A percentile compares a stretch with the other conserved stretches of the same genome.
Conservation (phyloP, 371 early-diverging fungal genomes). For the Mortierella sp. region DNA sequence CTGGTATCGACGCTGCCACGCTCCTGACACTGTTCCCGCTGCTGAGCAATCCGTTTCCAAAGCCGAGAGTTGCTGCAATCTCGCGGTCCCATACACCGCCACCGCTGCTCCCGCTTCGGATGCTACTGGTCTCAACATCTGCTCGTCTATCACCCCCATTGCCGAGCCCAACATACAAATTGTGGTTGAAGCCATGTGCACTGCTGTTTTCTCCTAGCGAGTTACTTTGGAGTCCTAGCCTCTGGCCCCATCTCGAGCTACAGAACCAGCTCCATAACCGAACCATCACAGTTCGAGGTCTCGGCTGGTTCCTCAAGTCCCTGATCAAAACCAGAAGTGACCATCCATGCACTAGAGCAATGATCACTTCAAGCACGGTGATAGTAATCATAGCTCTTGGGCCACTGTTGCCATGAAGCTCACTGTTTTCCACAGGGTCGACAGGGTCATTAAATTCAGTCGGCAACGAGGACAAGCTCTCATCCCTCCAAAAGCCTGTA, state of each 20-base stretch:
- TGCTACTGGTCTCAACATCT: not conserved
- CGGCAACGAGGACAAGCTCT: too few species aligned
- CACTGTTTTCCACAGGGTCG: too few species aligned
- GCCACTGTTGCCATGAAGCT: not conserved
- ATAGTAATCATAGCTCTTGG: conserved; percentile 15
- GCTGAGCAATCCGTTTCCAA: conserved; percentile 26
- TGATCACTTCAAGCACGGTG: conserved; percentile 22
- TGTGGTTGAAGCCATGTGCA: not conserved
- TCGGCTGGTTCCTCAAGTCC: conserved; percentile 36
- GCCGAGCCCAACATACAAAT: not conserved
- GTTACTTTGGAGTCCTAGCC: conserved; percentile 1
- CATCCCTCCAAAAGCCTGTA: not conserved
- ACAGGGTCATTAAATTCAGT: too few species aligned
- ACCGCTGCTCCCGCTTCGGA: not conserved
- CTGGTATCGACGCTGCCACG: conserved; percentile 19
- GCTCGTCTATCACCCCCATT: not conserved
- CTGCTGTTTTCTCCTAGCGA: not conserved
- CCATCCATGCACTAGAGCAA: conserved; percentile 47
- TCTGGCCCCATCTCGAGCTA: conserved; percentile 13
- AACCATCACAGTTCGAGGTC: conserved; percentile 22
- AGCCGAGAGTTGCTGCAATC: conserved; percentile 18
- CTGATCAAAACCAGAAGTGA: conserved; percentile 39
- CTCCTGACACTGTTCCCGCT: conserved; percentile 33
- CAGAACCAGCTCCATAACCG: conserved; percentile 41
- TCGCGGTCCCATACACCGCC: conserved; percentile 25